A percentile compares a stretch with the other conserved stretches of the same genome.
Evolutionary conservation across 192 early-diverging fungal species (phyloP).

Genomic region (Bifiguratus adelaidae): DNA sequence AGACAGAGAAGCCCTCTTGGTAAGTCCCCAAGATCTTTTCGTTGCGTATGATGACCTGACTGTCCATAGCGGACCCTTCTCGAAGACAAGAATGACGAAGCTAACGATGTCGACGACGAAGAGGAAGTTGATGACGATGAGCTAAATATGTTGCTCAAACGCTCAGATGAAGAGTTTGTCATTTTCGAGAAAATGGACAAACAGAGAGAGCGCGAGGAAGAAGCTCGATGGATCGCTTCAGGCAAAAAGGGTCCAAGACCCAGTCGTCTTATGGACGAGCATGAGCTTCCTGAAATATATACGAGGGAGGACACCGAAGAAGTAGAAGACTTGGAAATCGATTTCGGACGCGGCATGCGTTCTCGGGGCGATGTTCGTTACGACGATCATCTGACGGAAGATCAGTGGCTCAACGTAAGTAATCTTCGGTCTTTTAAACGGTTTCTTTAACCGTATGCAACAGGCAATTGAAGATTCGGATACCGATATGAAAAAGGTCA

Average conservation of each 20-base stretch:
- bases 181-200: constrained; percentile 68
- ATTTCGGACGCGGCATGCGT: constrained; percentile 65
- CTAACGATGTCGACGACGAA: constrained; percentile 54
- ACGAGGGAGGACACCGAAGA: constrained; percentile 43
- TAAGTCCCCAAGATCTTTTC: no score
- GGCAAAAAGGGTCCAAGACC: constrained; percentile 38
- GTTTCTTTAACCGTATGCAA: not conserved
- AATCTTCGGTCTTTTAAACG: constrained; percentile 2
- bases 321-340: constrained; percentile 28
- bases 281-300: constrained; percentile 77
- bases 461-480: constrained; percentile 58
- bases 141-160: constrained; percentile 81
- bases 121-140: constrained; percentile 75
- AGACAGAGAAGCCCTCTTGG: constrained; percentile 83
- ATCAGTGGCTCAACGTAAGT: constrained; percentile 72
- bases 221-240: constrained; percentile 36
- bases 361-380: constrained; percentile 68
- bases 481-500: constrained; percentile 48
- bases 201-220: constrained; percentile 38
- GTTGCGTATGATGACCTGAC: no score
- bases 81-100: constrained; percentile 57
- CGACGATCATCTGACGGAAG: constrained; percentile 85
- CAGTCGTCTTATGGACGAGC: constrained; percentile 73
- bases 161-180: constrained; percentile 66
- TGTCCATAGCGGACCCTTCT: constrained; percentile 57